These are phyloP conservation scores for Chionographis japonica DNA, from an alignment of 106 monocot species.

Conservation along the genomic window DNA sequence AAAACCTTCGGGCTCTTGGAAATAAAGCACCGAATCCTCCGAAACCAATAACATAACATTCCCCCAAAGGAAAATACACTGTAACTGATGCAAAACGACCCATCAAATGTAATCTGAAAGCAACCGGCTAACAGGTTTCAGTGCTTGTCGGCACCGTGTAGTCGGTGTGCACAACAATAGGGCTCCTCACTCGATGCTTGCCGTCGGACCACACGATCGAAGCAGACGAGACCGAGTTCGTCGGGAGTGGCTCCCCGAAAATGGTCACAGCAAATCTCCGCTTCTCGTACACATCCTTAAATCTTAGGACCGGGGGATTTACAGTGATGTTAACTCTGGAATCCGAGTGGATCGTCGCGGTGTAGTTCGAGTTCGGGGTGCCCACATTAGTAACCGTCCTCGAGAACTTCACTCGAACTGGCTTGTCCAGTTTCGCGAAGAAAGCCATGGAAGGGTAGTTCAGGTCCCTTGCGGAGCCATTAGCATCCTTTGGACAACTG, in stretches of 20 bases:
- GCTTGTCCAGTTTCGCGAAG: background rate
- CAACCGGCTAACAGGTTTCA: too few species aligned
- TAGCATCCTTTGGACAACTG: background rate
- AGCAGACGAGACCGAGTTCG: conserved; percentile 3
- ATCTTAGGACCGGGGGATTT: conserved; percentile 9
- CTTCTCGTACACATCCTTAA: conserved; percentile 16
- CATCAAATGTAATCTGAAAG: too few species aligned
- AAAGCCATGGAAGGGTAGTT: conserved; percentile 48
- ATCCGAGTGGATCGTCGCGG: background rate
- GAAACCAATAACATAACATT: too few species aligned
- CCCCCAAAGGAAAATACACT: too few species aligned
- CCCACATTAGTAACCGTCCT: conserved; percentile 54
- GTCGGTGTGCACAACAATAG: conserved; percentile 26
- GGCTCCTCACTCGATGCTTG: conserved; percentile 30
- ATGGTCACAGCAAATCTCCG: conserved; percentile 20
- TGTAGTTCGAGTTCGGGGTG: conserved; percentile 3
- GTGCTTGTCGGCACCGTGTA: too few species aligned
- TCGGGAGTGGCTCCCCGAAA: background rate
- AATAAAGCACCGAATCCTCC: too few species aligned
- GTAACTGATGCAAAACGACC: too few species aligned
- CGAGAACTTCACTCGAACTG: conserved; percentile 1
- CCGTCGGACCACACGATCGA: conserved; percentile 37
- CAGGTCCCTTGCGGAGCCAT: conserved; percentile 10
- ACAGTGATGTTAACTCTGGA: conserved; percentile 6
- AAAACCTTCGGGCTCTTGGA: too few species aligned